These are phyloP conservation scores for Penicillium daleae DNA, from an alignment of 495 filamentous ascomycete genomes.

Conservation along the genomic window DNA sequence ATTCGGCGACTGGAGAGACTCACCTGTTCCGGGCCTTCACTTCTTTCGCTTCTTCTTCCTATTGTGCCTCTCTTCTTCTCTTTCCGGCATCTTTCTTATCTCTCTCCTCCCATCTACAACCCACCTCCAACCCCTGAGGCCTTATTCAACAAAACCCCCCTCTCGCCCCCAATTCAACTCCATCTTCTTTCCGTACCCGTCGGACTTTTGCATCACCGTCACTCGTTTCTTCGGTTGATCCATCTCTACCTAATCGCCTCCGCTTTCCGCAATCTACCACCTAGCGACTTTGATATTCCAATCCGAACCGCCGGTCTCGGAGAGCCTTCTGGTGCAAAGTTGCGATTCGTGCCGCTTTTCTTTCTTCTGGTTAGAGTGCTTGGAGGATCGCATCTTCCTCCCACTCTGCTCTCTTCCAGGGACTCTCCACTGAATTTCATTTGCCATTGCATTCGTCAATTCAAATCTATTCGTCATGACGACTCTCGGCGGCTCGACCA, in stretches of 20 bases:
- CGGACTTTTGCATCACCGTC: constrained; percentile 18
- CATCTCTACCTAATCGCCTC: background rate
- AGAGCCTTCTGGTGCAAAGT: constrained; percentile 6
- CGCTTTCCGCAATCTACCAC: background rate
- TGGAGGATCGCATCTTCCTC: constrained; percentile 1
- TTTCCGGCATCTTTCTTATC: constrained; percentile 50
- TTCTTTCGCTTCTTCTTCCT: constrained; percentile 62
- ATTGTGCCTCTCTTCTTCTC: constrained; percentile 61
- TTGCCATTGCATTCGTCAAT: constrained; percentile 2
- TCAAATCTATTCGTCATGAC: constrained; percentile 1
- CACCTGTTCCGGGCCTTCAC: constrained; percentile 30
- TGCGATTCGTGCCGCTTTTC: constrained; percentile 2
- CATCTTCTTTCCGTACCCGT: constrained; percentile 18
- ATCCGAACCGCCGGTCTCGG: constrained; percentile 1
- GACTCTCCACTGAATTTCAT: background rate
- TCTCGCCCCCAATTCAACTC: too few species aligned
- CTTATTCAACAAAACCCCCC: background rate
- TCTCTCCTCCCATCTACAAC: background rate
- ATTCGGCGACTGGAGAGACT: constrained; percentile 22
- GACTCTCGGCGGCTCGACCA: background rate
- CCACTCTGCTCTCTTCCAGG: background rate
- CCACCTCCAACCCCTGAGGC: constrained; percentile 3
- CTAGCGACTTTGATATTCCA: background rate
- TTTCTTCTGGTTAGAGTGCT: background rate
- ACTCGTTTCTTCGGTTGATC: constrained; percentile 22